These are phyloP conservation scores for Pythium sp. DNA, from an alignment of 352 stramenopile genomes.

Conservation along the genomic window DNA sequence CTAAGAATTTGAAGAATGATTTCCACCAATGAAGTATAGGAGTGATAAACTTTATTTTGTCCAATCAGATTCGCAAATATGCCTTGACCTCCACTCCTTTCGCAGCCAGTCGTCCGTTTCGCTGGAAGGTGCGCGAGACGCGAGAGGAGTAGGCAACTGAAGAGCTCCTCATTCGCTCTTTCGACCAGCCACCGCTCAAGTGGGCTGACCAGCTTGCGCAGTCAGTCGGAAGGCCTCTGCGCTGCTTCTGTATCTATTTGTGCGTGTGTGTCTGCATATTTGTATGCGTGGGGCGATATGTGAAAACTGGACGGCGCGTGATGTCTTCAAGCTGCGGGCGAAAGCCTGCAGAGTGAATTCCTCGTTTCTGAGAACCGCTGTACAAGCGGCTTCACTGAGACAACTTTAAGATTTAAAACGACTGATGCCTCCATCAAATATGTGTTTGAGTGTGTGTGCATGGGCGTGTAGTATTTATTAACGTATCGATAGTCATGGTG, in stretches of 20 bases:
- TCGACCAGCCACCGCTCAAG: background rate
- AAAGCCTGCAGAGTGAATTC: conserved; percentile 79
- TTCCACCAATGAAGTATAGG: background rate
- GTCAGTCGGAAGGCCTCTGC: background rate
- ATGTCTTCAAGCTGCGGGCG: conserved; percentile 74
- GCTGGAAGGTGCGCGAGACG: background rate
- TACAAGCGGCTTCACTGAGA: conserved; percentile 86
- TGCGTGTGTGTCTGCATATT: conserved; percentile 5
- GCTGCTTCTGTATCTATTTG: background rate
- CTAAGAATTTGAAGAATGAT: background rate
- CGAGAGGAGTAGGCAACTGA: background rate
- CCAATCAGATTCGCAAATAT: background rate
- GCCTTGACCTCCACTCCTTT: background rate
- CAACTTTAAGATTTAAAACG: conserved; percentile 73
- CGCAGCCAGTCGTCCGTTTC: background rate
- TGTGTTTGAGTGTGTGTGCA: conserved; percentile 8
- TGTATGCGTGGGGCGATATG: conserved; percentile 5
- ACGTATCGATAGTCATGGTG: too few relatives aligned
- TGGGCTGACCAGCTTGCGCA: too few relatives aligned
- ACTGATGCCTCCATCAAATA: conserved; percentile 59
- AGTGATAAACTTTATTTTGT: background rate
- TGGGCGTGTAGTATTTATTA: background rate
- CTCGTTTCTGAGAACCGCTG: conserved; percentile 90
- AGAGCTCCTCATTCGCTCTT: background rate
- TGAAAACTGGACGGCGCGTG: conserved; percentile 34